Evolutionary conservation across 2,329 filamentous ascomycete genomes (phyloP), one percentile per base, ranked within the genome.

Genomic region (Dryadomyces sulphureus): DNA sequence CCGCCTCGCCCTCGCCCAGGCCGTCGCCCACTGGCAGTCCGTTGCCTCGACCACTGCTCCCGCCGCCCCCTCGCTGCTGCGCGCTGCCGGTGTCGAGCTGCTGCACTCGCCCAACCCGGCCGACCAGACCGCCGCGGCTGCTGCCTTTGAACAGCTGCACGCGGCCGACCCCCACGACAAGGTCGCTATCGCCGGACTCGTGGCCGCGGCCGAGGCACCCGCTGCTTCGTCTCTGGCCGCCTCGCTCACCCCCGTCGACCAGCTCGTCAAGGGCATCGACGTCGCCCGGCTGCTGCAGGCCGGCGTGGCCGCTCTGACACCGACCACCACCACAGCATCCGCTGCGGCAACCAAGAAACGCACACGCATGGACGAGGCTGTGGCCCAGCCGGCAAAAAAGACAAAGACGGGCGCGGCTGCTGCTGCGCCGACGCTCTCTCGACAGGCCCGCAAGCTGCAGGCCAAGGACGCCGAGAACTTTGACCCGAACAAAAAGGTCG

Each of bases 1-100:
- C 50, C 84, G 84, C 51, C 64, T 68, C 7, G 84, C 92, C 57
- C 69, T 96, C 17, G 76, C 79, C 49, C 84, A 82, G 60, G 87
- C 90, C 17, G 86, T 87, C 11, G 68, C 73, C 14, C 81, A 93
- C 64, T 96, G 92, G 89, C 75, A 78, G 45, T 68, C 27, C 16
- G 20, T n/a, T 27, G 41, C 6, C 53, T 50, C 16, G 52, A 7
- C 19, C 1, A 16, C 38, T 7, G 17, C 42, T 2, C 17, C 40
- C 3, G 22, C 58, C 2, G 60, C 79, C 0, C 63, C 71, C n/a
- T 75, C 83, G 1, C 74, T 96, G 6, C 70, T 94, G 43, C 79
- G 80, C 48, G 85, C 88, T 46, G 87, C 89, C 7, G 90, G 85
- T n/a, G 73, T 82, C 38, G 80, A 87, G 41, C 75, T 96, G 9